Conservation (phyloP, 768 basidiomycete species). For the Trametes meyenii region DNA sequence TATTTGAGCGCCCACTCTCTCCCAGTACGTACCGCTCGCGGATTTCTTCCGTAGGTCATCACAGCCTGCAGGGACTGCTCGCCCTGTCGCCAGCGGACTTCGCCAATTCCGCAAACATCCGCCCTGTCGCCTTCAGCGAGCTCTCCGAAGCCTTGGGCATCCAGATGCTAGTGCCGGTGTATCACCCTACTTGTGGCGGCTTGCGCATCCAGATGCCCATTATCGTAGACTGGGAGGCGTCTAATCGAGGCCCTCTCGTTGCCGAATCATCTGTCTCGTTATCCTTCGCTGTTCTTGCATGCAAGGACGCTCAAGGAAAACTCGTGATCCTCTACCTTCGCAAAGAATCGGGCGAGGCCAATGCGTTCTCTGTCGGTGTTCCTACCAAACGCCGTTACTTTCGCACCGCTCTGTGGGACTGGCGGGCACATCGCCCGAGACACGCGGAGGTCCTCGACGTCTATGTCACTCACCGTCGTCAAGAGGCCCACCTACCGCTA, state of each 20-base stretch:
- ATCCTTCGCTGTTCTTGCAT: slow-evolving; percentile 2
- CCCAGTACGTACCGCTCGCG: background rate
- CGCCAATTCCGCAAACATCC: background rate
- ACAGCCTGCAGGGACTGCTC: background rate
- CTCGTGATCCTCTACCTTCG: slow-evolving; percentile 3
- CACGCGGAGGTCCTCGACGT: background rate
- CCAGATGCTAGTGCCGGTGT: slow-evolving; percentile 1
- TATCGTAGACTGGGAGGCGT: background rate
- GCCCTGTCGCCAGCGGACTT: slow-evolving; percentile 1
- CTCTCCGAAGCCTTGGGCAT: background rate
- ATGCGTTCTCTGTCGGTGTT: background rate
- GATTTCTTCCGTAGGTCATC: background rate
- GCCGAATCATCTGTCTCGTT: background rate
- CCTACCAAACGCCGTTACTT: background rate
- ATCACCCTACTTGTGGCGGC: slow-evolving; percentile 1
- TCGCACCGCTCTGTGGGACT: background rate
- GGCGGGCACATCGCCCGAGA: background rate
- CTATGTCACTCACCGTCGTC: background rate
- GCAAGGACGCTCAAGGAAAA: background rate
- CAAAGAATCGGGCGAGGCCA: background rate
- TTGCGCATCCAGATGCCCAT: background rate
- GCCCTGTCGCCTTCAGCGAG: background rate
- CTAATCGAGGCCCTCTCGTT: background rate
- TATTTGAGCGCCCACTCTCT: background rate
- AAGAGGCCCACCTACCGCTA: background rate